Evolutionary conservation across 805 yeast genomes (phyloP).

Genomic region (Wickerhamiella alocasiicola): DNA sequence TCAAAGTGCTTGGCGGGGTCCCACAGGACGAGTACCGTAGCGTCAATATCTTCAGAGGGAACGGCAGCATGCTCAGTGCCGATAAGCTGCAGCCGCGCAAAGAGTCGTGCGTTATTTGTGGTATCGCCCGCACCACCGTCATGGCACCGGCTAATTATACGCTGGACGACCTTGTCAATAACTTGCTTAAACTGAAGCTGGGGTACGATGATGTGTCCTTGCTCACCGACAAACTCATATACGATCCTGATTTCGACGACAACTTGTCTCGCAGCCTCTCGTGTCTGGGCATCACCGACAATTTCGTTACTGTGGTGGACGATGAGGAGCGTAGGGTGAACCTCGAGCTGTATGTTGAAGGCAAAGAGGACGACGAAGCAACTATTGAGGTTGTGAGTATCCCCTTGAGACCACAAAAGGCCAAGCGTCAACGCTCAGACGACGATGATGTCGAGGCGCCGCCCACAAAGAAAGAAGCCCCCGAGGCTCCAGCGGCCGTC

Average conservation of each 20-base stretch:
- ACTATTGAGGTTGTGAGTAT: conserved; percentile 22
- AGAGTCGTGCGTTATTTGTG: conserved; percentile 50
- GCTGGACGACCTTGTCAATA: conserved; percentile 41
- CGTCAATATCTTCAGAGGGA: conserved; percentile 43
- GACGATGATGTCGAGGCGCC: conserved; percentile 10
- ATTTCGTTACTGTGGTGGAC: conserved; percentile 59
- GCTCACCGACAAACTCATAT: conserved; percentile 52
- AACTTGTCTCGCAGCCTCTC: conserved; percentile 39
- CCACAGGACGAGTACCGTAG: conserved; percentile 22
- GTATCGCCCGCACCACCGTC: conserved; percentile 25
- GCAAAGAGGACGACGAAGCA: conserved; percentile 16
- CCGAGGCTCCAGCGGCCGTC: neutral
- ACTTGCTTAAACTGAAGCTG: conserved; percentile 35
- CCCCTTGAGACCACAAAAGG: conserved; percentile 14
- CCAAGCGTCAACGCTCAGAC: conserved; percentile 17
- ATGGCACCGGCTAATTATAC: conserved; percentile 25
- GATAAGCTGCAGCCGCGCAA: conserved; percentile 53
- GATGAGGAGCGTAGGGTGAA: conserved; percentile 65
- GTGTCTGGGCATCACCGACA: conserved; percentile 52
- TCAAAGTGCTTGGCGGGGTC: conserved; percentile 35
- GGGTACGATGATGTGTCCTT: conserved; percentile 44
- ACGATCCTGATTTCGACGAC: conserved; percentile 84
- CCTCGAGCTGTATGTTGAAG: conserved; percentile 26
- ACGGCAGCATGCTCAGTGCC: conserved; percentile 53
- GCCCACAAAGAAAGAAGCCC: neutral